Evolutionary conservation across 1,139 yeast species (phyloP).

Genomic region (Blastobotrys malaysiensis): DNA sequence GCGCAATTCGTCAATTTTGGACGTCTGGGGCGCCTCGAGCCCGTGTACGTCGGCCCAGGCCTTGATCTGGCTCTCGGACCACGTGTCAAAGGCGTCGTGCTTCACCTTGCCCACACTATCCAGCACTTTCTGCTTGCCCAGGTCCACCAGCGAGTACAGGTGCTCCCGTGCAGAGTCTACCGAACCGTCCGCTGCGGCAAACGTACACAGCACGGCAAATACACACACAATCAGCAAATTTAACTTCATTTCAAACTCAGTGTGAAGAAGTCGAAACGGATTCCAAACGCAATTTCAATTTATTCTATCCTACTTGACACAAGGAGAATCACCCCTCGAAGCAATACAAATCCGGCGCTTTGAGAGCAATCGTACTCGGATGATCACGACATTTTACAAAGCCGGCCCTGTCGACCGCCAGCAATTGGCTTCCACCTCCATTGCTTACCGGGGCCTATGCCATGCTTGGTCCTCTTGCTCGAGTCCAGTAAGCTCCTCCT

Average conservation of each 20-base stretch:
- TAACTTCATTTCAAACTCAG: neutral
- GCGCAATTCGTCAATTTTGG: conserved; percentile 36
- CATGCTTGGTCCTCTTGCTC: too few relatives aligned
- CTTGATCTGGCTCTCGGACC: conserved; percentile 43
- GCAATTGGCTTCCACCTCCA: neutral
- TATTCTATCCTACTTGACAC: neutral
- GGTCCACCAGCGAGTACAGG: conserved; percentile 45
- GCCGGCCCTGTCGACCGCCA: neutral
- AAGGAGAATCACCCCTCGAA: neutral
- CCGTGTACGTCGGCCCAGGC: conserved; percentile 46
- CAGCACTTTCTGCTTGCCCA: conserved; percentile 39
- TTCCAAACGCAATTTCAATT: neutral
- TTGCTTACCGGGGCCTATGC: neutral
- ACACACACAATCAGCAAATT: neutral
- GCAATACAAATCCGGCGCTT: neutral
- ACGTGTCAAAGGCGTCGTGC: conserved; percentile 44
- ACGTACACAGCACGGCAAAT: neutral
- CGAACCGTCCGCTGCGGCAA: neutral
- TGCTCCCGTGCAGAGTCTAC: conserved; percentile 21
- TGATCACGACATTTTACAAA: neutral
- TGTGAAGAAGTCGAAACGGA: neutral
- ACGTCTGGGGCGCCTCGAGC: conserved; percentile 34
- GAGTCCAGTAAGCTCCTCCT: too few relatives aligned
- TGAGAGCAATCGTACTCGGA: neutral
- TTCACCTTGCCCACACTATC: conserved; percentile 42